Percentiles rank a stretch among this genome's conserved stretches.
Evolutionary conservation across 345 rosid genomes (phyloP).

Genomic region (Salix brachista): DNA sequence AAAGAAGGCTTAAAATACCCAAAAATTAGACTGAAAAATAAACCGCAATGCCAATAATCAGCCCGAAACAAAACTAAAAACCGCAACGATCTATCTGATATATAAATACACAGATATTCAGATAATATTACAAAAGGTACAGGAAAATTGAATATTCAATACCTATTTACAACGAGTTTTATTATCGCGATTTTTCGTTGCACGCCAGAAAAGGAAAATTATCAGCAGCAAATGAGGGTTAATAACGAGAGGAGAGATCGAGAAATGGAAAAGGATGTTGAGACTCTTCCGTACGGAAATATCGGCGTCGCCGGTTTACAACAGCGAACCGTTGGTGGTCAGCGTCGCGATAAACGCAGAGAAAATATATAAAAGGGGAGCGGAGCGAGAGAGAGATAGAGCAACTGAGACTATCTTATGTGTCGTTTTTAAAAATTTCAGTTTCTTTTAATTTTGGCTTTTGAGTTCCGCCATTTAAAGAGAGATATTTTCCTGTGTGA

Average conservation of each 20-base stretch:
- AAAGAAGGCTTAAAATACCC: not conserved
- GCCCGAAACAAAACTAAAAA: not conserved
- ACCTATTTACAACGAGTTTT: not conserved
- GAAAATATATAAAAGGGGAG: not conserved
- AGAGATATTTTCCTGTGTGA: not conserved
- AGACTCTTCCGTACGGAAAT: not conserved
- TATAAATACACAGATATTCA: not conserved
- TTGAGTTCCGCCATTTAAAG: not conserved
- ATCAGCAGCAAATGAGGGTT: not conserved
- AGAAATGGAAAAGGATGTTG: not conserved
- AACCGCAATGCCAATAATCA: not conserved
- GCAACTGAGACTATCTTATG: not conserved
- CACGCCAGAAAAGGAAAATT: not conserved
- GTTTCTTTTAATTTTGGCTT: not conserved
- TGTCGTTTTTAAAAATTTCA: constrained; percentile 12
- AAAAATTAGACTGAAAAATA: not conserved
- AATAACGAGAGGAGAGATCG: constrained; percentile 3
- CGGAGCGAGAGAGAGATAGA: not conserved
- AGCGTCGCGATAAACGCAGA: constrained; percentile 8
- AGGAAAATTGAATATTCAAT: not conserved
- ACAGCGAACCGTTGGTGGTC: constrained; percentile 16
- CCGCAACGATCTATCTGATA: not conserved
- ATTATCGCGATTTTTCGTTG: not conserved
- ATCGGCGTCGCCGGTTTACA: not conserved
- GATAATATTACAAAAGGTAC: not conserved